Conservation (phyloP, 2,329 filamentous ascomycete species). For the Epichloe sp. region DNA sequence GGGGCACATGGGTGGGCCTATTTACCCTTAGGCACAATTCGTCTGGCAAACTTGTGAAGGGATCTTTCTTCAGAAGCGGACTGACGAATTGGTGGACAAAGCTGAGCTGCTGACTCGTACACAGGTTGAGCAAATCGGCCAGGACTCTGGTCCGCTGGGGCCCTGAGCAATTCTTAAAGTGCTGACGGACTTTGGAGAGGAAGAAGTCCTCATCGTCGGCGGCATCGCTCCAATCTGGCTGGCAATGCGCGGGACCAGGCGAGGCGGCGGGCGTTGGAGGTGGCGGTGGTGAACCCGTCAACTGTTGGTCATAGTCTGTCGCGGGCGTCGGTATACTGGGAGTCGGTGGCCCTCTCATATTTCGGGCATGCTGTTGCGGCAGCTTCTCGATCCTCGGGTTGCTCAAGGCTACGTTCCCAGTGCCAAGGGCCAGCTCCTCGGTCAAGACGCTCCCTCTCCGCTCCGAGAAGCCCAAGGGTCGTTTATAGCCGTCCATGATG, state of each 20-base stretch:
- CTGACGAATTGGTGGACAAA: slow-evolving; percentile 96
- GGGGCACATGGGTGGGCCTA: neutral
- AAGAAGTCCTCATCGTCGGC: slow-evolving; percentile 75
- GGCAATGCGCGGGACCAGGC: slow-evolving; percentile 46
- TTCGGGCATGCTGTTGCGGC: slow-evolving; percentile 25
- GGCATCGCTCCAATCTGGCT: slow-evolving; percentile 62
- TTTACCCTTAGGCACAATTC: slow-evolving; percentile 81
- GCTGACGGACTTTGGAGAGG: slow-evolving; percentile 61
- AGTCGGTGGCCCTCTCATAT: slow-evolving; percentile 45
- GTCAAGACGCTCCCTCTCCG: slow-evolving; percentile 43
- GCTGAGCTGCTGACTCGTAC: slow-evolving; percentile 87
- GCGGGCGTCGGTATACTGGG: slow-evolving; percentile 54
- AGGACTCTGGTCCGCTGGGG: slow-evolving; percentile 69
- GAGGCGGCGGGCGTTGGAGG: slow-evolving; percentile 54
- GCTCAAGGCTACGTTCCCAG: slow-evolving; percentile 29
- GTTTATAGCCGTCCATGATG: slow-evolving; percentile 24
- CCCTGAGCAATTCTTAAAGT: slow-evolving; percentile 66
- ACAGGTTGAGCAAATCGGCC: slow-evolving; percentile 81
- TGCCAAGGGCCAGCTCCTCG: slow-evolving; percentile 44
- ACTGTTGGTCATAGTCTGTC: slow-evolving; percentile 47
- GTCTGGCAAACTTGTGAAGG: slow-evolving; percentile 81
- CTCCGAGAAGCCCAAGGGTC: slow-evolving; percentile 47
- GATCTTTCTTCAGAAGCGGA: slow-evolving; percentile 88
- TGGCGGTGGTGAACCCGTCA: slow-evolving; percentile 48
- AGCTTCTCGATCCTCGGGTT: slow-evolving; percentile 37